These are phyloP conservation scores for Leishmania mexicana DNA, from an alignment of 208 protist species.

Conservation along the genomic window DNA sequence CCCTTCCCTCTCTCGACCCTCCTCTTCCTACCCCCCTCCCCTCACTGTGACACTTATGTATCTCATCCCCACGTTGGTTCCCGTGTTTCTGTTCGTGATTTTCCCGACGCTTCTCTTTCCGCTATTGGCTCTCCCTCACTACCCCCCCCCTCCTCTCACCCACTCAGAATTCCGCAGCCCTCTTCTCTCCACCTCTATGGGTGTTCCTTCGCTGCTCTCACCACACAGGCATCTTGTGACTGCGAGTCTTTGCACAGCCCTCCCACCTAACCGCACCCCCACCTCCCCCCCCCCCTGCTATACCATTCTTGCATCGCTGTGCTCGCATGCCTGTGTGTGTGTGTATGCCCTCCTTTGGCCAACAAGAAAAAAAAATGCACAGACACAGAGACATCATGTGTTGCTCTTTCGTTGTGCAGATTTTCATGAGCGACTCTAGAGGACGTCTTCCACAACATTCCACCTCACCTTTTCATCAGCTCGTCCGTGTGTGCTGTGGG, in stretches of 20 bases:
- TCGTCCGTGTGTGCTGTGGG: background rate
- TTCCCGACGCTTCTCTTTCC: background rate
- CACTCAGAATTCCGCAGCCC: background rate
- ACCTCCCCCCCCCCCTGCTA: background rate
- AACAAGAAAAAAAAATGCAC: background rate
- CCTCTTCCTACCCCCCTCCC: background rate
- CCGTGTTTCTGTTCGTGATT: background rate
- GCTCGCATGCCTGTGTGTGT: constrained; percentile 5
- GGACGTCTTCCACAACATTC: background rate
- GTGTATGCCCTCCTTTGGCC: background rate
- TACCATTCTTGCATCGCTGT: background rate
- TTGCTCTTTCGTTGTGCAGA: background rate
- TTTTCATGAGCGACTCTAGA: background rate
- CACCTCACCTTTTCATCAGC: background rate
- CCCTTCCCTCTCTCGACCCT: background rate
- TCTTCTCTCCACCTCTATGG: background rate
- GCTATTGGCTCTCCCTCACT: background rate
- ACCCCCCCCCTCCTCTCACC: background rate
- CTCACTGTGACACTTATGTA: background rate
- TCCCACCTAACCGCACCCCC: background rate
- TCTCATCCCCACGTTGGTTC: background rate
- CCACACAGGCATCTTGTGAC: background rate
- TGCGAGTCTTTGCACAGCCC: background rate
- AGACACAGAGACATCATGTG: background rate
- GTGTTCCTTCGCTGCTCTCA: background rate